These are phyloP conservation scores for Hypoxylon rubiginosum DNA, from an alignment of 2,329 filamentous ascomycete species.

Conservation along the genomic window DNA sequence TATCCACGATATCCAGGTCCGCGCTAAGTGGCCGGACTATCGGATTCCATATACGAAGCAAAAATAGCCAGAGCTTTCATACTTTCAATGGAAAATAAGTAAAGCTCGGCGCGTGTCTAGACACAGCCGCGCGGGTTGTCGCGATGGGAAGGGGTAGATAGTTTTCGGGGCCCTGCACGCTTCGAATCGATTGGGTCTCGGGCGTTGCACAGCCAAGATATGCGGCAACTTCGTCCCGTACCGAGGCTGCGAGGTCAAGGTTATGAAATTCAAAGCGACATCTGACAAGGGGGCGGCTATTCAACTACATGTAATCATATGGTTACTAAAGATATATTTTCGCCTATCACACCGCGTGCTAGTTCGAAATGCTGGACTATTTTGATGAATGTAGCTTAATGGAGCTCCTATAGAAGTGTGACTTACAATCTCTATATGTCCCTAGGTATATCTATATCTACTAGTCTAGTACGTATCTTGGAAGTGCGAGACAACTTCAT, in stretches of 20 bases:
- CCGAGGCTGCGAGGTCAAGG: neutral
- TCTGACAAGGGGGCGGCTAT: slow-evolving; percentile 20
- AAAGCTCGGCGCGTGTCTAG: neutral
- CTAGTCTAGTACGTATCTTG: neutral
- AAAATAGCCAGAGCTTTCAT: neutral
- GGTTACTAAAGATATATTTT: no score
- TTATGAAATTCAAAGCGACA: neutral
- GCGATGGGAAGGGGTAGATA: neutral
- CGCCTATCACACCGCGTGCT: no score
- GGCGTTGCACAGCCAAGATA: slow-evolving; percentile 28
- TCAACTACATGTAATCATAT: no score
- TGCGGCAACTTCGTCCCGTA: slow-evolving; percentile 28
- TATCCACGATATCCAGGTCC: slow-evolving; percentile 1
- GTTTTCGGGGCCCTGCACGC: neutral
- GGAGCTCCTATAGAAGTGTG: neutral
- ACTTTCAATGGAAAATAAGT: neutral
- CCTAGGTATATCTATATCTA: no score
- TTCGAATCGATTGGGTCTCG: slow-evolving; percentile 25
- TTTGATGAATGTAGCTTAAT: no score
- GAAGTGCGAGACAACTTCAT: neutral
- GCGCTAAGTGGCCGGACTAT: slow-evolving; percentile 38
- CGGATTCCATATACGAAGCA: slow-evolving; percentile 18
- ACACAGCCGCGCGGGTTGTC: neutral
- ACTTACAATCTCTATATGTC: neutral
- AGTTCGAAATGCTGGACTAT: neutral